Percentiles rank a stretch among this genome's conserved stretches.
These are phyloP conservation scores for Carex parvula DNA, from an alignment of 176 grass and related monocot genomes.

Conservation along the genomic window DNA sequence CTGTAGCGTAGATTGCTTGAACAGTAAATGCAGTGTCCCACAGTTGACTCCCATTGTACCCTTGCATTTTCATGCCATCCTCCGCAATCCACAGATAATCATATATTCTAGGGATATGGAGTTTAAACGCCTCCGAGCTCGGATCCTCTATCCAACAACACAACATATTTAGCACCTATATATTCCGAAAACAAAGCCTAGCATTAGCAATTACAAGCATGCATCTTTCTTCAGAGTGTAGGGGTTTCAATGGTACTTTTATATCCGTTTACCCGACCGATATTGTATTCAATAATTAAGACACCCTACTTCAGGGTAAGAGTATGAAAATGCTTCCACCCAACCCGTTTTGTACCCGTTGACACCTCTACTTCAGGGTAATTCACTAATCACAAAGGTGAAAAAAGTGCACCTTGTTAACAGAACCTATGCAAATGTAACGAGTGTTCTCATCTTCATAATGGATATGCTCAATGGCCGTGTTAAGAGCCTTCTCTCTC, in stretches of 20 bases:
- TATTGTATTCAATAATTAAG: too few species aligned
- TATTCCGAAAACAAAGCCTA: neutral
- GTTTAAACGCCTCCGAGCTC: conserved; percentile 63
- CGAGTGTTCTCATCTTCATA: conserved; percentile 98
- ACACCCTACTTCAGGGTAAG: too few species aligned
- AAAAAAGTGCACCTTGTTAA: conserved; percentile 64
- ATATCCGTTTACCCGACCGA: too few species aligned
- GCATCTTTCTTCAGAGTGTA: neutral
- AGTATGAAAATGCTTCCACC: too few species aligned
- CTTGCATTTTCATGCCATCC: conserved; percentile 88
- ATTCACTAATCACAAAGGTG: neutral
- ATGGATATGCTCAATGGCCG: conserved; percentile 83
- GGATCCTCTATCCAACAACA: conserved; percentile 71
- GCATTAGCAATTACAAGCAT: neutral
- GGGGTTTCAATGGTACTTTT: too few species aligned
- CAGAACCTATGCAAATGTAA: conserved; percentile 93
- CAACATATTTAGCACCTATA: conserved; percentile 64
- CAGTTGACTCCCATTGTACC: conserved; percentile 64
- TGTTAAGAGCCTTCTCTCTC: conserved; percentile 67
- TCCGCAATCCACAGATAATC: conserved; percentile 79
- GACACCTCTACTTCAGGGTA: neutral
- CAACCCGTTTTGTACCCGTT: too few species aligned
- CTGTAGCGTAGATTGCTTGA: conserved; percentile 62
- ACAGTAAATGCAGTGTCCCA: conserved; percentile 77
- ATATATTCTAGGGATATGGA: conserved; percentile 57